Evolutionary conservation across 2,329 filamentous ascomycete genomes (phyloP), one percentile per base, ranked within the genome.

Genomic region (Stachybotrys elegans): DNA sequence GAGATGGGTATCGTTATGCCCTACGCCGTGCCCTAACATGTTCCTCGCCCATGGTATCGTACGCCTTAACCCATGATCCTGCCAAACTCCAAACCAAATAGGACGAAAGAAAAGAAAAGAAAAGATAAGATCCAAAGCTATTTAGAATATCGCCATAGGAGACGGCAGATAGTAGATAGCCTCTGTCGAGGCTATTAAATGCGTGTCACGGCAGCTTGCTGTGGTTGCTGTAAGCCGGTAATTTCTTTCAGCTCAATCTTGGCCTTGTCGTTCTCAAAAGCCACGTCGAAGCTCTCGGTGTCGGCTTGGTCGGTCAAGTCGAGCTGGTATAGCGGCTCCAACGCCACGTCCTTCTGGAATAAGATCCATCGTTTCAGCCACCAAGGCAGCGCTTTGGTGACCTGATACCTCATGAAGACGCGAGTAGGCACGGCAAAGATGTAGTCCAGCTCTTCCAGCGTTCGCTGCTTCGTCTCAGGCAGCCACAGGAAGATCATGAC

Each of bases 301-400:
- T 61, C 59, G 37, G 62, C 59, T 9, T 62, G 58, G 20, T 62
- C 60, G 17, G 54, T 56, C 20, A 64, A 57, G 36, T 69, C 66
- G 22, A 70, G 61, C 37, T 62, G 63, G 39, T 72, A 72, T n/a
- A 72, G 55, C 7, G 69, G 70, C 48, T 69, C 59, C 27, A 72
- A 55, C 19, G 55, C 55, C 4, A 58, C 69, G 14, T 60, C 50
- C 51, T 73, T 74, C 48, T 69, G 67, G 32, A 72, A 68, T 34
- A 84, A 56, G 20, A 85, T 58, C 57, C 75, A 81, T 16, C 76
- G 69, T 56, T 73, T 79, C 53, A 79, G 59, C 74, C 76, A 84
- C 66, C 73, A 85, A 0, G 81, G 82, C 20, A 83, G 57, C 2
- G 70, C 72, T 49, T 76, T 72, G 48, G 64, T 72, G 11, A 75